Evolutionary conservation across 208 protist species (phyloP).

Genomic region (Herpetomonas samuelpessoai): DNA sequence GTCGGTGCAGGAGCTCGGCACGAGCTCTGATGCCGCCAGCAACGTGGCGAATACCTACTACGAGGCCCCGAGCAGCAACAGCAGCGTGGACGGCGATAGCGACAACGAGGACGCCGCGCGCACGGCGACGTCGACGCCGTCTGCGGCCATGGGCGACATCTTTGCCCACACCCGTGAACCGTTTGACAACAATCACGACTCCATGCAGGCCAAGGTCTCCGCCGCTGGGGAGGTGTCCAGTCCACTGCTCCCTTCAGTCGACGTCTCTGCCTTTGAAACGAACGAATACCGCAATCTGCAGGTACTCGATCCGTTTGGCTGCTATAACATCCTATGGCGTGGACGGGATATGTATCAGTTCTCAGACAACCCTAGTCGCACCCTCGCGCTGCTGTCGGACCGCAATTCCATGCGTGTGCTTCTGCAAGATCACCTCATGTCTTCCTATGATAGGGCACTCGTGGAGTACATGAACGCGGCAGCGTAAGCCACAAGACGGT

Average conservation of each 20-base stretch:
- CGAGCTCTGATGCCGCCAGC: not conserved
- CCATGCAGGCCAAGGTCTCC: not conserved
- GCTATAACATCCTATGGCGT: conserved; percentile 36
- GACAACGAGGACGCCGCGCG: conserved; percentile 2
- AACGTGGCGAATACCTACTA: not conserved
- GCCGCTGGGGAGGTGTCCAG: not conserved
- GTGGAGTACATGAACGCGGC: conserved; percentile 27
- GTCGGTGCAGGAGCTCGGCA: conserved; percentile 6
- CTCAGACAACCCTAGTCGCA: conserved; percentile 17
- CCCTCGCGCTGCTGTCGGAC: conserved; percentile 28
- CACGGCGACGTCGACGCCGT: not conserved
- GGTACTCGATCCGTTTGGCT: conserved; percentile 27
- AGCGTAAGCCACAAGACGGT: not conserved
- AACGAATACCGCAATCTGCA: conserved; percentile 21
- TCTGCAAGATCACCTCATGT: conserved; percentile 34
- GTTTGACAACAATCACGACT: conserved; percentile 30
- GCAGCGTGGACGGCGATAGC: not conserved
- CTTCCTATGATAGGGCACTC: conserved; percentile 25
- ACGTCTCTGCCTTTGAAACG: conserved; percentile 14
- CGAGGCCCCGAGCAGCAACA: not conserved
- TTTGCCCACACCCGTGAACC: conserved; percentile 33
- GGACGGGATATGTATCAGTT: conserved; percentile 19
- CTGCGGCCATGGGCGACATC: conserved; percentile 19
- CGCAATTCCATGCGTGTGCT: conserved; percentile 23
- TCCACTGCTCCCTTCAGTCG: conserved; percentile 8